Evolutionary conservation across 306 rosid genomes (phyloP), one percentile per base, ranked within the genome.

Genomic region (Cucumis sativus): DNA sequence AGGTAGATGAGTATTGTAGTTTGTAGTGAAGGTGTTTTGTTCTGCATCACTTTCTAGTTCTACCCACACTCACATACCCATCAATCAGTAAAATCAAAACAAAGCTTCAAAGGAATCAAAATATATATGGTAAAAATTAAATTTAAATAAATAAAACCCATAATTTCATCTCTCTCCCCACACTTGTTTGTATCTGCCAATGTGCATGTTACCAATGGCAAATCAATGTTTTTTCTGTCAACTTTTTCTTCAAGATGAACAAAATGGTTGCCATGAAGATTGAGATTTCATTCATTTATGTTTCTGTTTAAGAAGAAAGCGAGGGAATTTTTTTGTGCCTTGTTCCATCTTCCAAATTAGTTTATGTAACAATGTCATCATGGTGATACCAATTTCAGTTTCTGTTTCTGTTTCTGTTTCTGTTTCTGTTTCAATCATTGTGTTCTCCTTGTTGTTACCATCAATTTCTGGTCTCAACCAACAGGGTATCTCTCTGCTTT

Each of bases 401-500:
- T 28, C 30, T 2, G 37, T 33, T 30, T 30, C 33, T 30, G 2
- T 52, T 56, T 52, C 68, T 13, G 68, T 63, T 63, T 54, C 45
- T 30, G 2, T 52, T 56, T 52, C 68, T 13, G 68, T 63, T 63
- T 54, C 45, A n/a, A 67, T 41, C 35, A 2, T 74, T 74, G 12
- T 74, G 11, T 37, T 57, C 49, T 74, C 20, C 18, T 40, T 93
- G 84, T 78, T 86, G 72, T 57, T 91, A 83, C 86, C 88, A 78
- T 14, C 86, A 58, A 81, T 82, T 69, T 86, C 84, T 83, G 87
- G 90, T 83, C 81, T 94, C 66, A 94, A 94, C 89, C 96, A 88
- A 68, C 97, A 94, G 82, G 97, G 98, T 33, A 87, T 83, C 76
- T 87, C 96, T 78, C 84, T 94, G 43, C 94, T 91, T 80, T 91